Conservation (phyloP, 1,284 basidiomycete species). For the Puccinia coronata region DNA sequence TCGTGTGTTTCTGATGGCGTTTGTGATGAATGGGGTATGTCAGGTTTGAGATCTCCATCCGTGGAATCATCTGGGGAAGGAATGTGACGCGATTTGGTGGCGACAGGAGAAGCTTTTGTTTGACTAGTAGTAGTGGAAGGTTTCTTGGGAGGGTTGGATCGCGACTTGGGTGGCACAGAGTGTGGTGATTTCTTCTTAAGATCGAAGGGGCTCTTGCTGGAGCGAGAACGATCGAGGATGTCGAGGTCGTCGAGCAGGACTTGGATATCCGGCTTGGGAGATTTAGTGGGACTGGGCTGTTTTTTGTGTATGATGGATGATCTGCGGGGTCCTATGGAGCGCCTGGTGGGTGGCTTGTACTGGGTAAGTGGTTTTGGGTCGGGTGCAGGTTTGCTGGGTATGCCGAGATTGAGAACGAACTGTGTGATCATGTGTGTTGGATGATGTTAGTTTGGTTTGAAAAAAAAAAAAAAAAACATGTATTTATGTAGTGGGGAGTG, state of each 20-base stretch:
- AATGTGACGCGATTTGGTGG: too few species aligned
- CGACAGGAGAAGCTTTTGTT: too few species aligned
- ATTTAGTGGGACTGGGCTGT: constrained; percentile 22
- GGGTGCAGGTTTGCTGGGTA: constrained; percentile 25
- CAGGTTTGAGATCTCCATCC: too few species aligned
- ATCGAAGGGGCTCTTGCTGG: constrained; percentile 16
- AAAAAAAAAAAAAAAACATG: neutral
- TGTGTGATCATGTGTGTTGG: constrained; percentile 3
- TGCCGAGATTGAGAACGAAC: constrained; percentile 33
- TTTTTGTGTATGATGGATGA: constrained; percentile 8
- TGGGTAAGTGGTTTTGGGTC: neutral
- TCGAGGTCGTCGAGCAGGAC: constrained; percentile 11
- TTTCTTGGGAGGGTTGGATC: neutral
- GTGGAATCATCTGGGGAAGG: neutral
- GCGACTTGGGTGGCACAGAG: neutral
- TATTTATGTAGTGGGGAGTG: too few species aligned
- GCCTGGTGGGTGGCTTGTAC: constrained; percentile 4
- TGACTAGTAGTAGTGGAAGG: neutral
- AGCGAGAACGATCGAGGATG: constrained; percentile 16
- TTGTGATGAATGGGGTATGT: too few species aligned
- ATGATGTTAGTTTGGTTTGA: neutral
- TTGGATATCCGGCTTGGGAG: constrained; percentile 23
- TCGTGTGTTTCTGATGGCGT: neutral
- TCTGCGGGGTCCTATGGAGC: constrained; percentile 16
- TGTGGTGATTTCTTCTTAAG: neutral